phyloP scores from a whole-genome alignment of 805 yeast species.

The Candida gorgasii region DNA sequence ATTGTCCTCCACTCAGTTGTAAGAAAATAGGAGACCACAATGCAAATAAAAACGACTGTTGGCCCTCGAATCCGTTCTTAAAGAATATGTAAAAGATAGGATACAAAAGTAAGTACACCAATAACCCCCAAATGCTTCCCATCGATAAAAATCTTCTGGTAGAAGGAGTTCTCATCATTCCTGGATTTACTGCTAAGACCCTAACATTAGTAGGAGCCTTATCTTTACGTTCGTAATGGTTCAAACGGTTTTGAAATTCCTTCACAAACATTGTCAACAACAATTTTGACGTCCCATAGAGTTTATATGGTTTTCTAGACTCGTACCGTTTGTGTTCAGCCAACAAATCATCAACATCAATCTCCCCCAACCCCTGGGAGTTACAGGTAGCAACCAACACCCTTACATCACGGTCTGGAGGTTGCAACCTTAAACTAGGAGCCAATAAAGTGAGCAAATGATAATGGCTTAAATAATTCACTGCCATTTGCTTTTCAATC shows the following conservation, averaged over 20 bases:
- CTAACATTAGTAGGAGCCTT: conserved; percentile 68
- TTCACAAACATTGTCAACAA: conserved; percentile 72
- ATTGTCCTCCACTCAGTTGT: conserved; percentile 62
- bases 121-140: conserved; percentile 66
- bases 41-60: conserved; percentile 73
- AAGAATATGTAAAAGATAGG: conserved; percentile 84
- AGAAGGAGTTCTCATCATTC: conserved; percentile 85
- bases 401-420: conserved; percentile 92
- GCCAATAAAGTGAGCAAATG: conserved; percentile 76
- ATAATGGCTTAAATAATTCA: conserved; percentile 78
- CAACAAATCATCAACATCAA: conserved; percentile 64
- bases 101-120: conserved; percentile 63
- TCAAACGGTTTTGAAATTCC: conserved; percentile 71
- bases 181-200: conserved; percentile 84
- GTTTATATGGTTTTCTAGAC: conserved; percentile 62
- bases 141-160: conserved; percentile 75
- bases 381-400: conserved; percentile 78
- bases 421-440: conserved; percentile 87
- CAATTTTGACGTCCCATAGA: conserved; percentile 81
- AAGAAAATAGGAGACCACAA: conserved; percentile 70
- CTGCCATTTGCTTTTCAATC: conserved; percentile 79
- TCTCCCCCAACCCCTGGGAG: conserved; percentile 69
- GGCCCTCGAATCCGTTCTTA: conserved; percentile 76
- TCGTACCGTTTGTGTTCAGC: conserved; percentile 65
- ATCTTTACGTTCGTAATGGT: conserved; percentile 64